Base-by-base conservation (phyloP, 2,329 filamentous ascomycete species). In the Colletotrichum sp. region DNA sequence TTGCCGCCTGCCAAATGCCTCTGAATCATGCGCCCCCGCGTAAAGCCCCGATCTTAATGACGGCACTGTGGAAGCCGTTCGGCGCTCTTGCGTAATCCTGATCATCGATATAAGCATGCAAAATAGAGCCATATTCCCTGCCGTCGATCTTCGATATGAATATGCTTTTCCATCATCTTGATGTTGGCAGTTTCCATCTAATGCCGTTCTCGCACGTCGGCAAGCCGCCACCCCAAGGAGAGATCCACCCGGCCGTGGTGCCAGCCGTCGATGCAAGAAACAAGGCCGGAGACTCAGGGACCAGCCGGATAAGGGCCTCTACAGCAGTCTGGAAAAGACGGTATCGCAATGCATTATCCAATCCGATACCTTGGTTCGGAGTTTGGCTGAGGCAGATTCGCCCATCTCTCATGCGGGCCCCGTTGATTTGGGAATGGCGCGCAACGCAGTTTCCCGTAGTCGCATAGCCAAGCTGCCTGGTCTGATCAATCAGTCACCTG, bases 121-220 rank as follows among this genome's bases (percentile, higher is more conserved):
- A 28, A 26, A 55, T 69, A 61, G 24, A 14, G 48, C 32, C 21
- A 26, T 21, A 32, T 65, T 74, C 73, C 73, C 66, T 64, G 73
- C 52, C 71, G 57, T 68, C 74, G 74, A 76, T 76, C 70, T 52
- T 21, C 57, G 60, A 73, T 21, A 18, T 48, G 28, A 18, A 24
- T 14, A 36, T 68, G 18, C 28, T 67, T 61, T 43, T 21, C 57
- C 32, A 57, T 30, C 55, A 68, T 72, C 69, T 71, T 30, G 55
- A 9, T 34, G 14, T 34, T 39, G n/a, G 14, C 13, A n/a, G 32
- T 36, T 36, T 26, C 30, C 13, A 24, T 61, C 59, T 61, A 32
- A 30, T 61, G n/a, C 43, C n/a, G 43, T 52, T 21, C 43, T 21
- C 43, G 43, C 43, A 52, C 30, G 43, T 52, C 43, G n/a, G 43